Evolutionary conservation across 352 stramenopile species (phyloP).

Genomic region (Phytophthora rubi): DNA sequence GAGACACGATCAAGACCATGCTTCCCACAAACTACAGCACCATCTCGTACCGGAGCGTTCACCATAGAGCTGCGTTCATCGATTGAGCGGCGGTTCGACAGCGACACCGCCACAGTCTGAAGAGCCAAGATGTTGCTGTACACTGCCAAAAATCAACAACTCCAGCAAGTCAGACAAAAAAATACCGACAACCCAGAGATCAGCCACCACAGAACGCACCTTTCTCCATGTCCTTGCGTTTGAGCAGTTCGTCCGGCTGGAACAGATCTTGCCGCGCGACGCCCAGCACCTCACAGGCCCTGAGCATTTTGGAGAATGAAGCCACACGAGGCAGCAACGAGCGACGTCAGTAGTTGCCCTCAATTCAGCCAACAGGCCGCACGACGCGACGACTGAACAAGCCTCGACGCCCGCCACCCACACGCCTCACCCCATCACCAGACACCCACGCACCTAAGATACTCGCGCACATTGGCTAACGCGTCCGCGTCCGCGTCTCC

Average conservation of each 20-base stretch:
- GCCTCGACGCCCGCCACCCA: background rate
- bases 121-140: constrained; percentile 83
- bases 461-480: constrained; percentile 63
- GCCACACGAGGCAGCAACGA: constrained; percentile 6
- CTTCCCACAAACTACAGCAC: constrained; percentile 7
- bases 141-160: constrained; percentile 47
- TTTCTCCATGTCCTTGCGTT: constrained; percentile 66
- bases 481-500: constrained; percentile 33
- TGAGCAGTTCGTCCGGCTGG: constrained; percentile 73
- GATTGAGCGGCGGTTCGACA: constrained; percentile 81
- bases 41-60: constrained; percentile 31
- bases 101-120: constrained; percentile 71
- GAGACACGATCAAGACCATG: constrained; percentile 6
- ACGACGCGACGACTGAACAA: constrained; percentile 16
- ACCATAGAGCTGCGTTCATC: constrained; percentile 77
- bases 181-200: background rate
- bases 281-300: constrained; percentile 71
- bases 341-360: constrained; percentile 16
- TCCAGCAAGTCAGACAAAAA: background rate
- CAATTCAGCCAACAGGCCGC: constrained; percentile 15
- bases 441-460: constrained; percentile 55
- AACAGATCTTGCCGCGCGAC: constrained; percentile 71
- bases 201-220: constrained; percentile 34
- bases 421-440: background rate
- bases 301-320: constrained; percentile 29